phyloP scores from a whole-genome alignment of 306 rosid species.

The Lathyrus tuberosus region DNA sequence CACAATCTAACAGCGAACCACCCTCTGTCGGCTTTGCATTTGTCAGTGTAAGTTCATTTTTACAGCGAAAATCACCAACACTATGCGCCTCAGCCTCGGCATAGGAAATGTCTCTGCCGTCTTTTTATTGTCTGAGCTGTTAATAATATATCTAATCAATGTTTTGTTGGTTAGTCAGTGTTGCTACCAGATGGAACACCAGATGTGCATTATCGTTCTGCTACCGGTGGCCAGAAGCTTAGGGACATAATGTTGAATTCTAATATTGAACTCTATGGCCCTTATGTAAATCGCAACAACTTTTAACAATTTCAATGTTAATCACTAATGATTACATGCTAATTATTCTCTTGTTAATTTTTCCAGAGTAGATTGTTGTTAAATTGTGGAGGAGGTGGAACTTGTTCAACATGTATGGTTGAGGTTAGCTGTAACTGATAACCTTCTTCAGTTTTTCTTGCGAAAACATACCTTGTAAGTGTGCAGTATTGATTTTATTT shows the following conservation, averaged over 20 bases:
- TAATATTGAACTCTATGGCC: slow-evolving; percentile 79
- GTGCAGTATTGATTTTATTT: neutral
- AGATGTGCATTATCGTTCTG: slow-evolving; percentile 71
- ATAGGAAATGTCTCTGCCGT: neutral
- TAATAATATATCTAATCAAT: neutral
- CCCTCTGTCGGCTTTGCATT: slow-evolving; percentile 72
- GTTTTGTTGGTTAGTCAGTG: slow-evolving; percentile 57
- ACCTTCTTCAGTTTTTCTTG: neutral
- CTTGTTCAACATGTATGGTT: slow-evolving; percentile 90
- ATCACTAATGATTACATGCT: slow-evolving; percentile 6
- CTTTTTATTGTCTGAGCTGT: neutral
- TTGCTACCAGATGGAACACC: slow-evolving; percentile 94
- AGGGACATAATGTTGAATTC: slow-evolving; percentile 79
- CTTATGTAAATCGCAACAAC: slow-evolving; percentile 58
- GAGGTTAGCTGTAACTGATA: slow-evolving; percentile 56
- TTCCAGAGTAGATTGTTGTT: slow-evolving; percentile 65
- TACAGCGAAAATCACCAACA: neutral
- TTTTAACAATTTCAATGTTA: neutral
- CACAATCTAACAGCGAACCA: slow-evolving; percentile 49
- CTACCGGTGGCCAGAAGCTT: slow-evolving; percentile 84
- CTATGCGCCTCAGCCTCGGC: neutral
- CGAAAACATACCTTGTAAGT: neutral
- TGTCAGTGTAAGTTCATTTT: slow-evolving; percentile 60
- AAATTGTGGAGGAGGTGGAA: slow-evolving; percentile 89
- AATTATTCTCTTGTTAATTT: slow-evolving; percentile 20